A percentile compares a stretch with the other conserved stretches of the same genome.
Conservation (phyloP, 768 basidiomycete genomes). For the Leccinum barrowsii region DNA sequence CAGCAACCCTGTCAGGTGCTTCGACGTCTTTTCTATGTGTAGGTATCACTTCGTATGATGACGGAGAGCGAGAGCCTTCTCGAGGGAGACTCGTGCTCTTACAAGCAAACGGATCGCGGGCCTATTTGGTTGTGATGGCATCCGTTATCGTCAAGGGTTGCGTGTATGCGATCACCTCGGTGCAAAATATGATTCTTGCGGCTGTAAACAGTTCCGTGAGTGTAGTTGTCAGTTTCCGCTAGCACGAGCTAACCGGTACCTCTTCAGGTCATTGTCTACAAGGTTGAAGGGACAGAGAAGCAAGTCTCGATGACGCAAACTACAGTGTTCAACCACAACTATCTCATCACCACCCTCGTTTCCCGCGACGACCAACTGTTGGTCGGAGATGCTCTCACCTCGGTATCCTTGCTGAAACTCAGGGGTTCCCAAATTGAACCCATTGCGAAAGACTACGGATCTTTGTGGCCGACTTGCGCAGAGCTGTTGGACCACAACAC, state of each 20-base stretch:
- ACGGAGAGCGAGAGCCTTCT: constrained; percentile 47
- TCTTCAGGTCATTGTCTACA: constrained; percentile 46
- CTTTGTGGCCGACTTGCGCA: constrained; percentile 69
- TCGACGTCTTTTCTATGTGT: constrained; percentile 45
- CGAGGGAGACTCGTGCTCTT: constrained; percentile 64
- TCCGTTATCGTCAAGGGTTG: constrained; percentile 55
- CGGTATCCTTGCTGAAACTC: constrained; percentile 66
- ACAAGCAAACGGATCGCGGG: constrained; percentile 24
- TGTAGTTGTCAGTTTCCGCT: constrained; percentile 1
- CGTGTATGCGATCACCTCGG: constrained; percentile 58
- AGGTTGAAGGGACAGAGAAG: constrained; percentile 35
- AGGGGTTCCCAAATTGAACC: constrained; percentile 42
- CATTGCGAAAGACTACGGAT: constrained; percentile 70
- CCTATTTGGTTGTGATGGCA: constrained; percentile 34
- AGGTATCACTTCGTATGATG: constrained; percentile 42
- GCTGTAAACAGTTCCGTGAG: constrained; percentile 77
- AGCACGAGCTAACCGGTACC: not conserved
- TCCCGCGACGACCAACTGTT: constrained; percentile 53
- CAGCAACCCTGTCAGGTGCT: constrained; percentile 25
- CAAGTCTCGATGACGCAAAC: constrained; percentile 35
- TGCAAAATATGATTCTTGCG: constrained; percentile 54
- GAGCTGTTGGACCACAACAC: constrained; percentile 51
- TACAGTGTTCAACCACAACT: constrained; percentile 77
- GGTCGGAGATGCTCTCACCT: constrained; percentile 79
- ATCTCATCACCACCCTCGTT: constrained; percentile 67